A percentile compares a stretch with the other conserved stretches of the same genome.
Conservation (phyloP, 768 basidiomycete genomes). For the Lactifluus pinguis region DNA sequence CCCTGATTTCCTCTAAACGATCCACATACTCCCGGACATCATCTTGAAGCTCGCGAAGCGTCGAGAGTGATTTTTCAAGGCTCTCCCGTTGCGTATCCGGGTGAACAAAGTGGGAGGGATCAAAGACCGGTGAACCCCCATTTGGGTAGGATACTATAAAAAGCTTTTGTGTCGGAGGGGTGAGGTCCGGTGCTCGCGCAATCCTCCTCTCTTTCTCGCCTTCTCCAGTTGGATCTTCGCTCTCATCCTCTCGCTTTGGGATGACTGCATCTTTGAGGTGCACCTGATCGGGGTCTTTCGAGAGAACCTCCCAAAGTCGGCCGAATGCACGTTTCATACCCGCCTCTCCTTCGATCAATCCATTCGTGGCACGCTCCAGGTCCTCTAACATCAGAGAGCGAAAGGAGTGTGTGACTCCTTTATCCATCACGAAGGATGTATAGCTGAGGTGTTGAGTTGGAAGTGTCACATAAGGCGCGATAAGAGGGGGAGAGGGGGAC, state of each 20-base stretch:
- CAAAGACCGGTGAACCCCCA: conserved; percentile 38
- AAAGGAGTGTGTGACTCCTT: conserved; percentile 75
- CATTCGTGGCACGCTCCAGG: conserved; percentile 73
- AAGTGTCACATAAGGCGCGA: conserved; percentile 67
- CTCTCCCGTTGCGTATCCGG: conserved; percentile 60
- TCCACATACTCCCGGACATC: conserved; percentile 84
- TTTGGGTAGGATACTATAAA: conserved; percentile 49
- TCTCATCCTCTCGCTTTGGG: conserved; percentile 61
- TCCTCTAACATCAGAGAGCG: conserved; percentile 71
- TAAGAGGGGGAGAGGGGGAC: conserved; percentile 70
- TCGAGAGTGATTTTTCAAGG: conserved; percentile 65
- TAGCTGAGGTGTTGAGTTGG: conserved; percentile 62
- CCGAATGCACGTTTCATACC: conserved; percentile 66
- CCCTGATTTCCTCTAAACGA: conserved; percentile 74
- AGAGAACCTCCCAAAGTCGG: conserved; percentile 72
- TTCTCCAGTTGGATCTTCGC: conserved; percentile 30
- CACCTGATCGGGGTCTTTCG: conserved; percentile 49
- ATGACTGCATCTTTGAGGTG: conserved; percentile 35
- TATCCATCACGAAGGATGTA: conserved; percentile 81
- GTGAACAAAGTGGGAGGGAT: conserved; percentile 54
- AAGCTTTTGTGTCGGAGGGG: conserved; percentile 54
- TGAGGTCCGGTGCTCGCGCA: conserved; percentile 57
- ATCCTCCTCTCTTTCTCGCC: conserved; percentile 36
- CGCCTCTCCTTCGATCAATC: conserved; percentile 77
- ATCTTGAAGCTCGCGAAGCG: conserved; percentile 73